Evolutionary conservation across 257 asterid genomes (phyloP).

Genomic region (Cynanchum wilfordii): DNA sequence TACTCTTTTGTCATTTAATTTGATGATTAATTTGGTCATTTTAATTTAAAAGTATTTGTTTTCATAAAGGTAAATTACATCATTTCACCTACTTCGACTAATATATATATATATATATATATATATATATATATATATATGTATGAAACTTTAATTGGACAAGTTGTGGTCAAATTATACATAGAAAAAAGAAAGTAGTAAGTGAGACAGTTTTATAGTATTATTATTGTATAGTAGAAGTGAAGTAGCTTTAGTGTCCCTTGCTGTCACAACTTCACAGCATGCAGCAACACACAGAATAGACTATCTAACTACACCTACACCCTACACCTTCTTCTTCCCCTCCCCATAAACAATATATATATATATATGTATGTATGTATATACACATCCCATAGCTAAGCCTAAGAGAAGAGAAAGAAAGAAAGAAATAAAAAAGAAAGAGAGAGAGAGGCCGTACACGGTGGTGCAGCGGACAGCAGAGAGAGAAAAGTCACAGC

Average conservation of each 20-base stretch:
- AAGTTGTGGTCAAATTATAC: background rate
- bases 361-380: background rate
- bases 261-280: conserved; percentile 6
- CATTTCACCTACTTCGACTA: background rate
- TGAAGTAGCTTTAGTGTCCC: conserved; percentile 17
- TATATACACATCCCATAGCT: background rate
- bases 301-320: background rate
- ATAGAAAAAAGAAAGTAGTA: background rate
- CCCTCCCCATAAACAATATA: too few species aligned
- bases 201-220: background rate
- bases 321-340: too few species aligned
- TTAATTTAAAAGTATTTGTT: too few species aligned
- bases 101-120: too few species aligned
- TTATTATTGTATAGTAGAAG: background rate
- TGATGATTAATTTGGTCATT: too few species aligned
- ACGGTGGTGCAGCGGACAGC: conserved; percentile 12
- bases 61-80: background rate
- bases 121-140: too few species aligned
- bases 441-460: conserved; percentile 10
- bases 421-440: background rate
- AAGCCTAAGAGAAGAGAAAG: background rate
- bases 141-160: background rate
- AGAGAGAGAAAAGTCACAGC: conserved; percentile 12
- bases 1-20: too few species aligned
- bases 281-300: background rate